Conservation (phyloP, 2,329 filamentous ascomycete species). For the Fusarium proliferatum region DNA sequence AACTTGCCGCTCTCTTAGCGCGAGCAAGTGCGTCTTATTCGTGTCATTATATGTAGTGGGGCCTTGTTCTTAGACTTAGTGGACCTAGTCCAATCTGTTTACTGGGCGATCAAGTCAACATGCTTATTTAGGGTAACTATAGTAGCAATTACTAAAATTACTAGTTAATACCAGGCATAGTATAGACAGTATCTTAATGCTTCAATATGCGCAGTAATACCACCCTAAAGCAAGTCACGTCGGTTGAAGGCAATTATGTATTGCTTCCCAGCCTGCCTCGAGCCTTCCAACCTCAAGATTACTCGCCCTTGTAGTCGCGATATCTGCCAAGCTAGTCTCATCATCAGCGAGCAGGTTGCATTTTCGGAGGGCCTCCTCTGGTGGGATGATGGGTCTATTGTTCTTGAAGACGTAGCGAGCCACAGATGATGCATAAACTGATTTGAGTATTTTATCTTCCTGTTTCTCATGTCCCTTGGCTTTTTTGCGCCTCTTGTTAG, state of each 20-base stretch:
- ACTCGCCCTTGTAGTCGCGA: not conserved
- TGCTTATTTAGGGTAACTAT: too few species aligned
- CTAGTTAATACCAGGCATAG: too few species aligned
- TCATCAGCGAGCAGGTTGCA: not conserved
- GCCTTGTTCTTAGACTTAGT: too few species aligned
- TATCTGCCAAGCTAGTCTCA: not conserved
- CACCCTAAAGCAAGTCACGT: not conserved
- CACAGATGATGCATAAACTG: not conserved
- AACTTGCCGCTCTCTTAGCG: not conserved
- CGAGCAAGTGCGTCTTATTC: too few species aligned
- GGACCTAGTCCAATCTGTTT: too few species aligned
- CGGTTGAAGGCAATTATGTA: not conserved
- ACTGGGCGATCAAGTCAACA: too few species aligned
- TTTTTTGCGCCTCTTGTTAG: not conserved
- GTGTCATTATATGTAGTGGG: too few species aligned
- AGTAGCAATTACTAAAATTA: too few species aligned
- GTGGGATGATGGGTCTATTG: not conserved
- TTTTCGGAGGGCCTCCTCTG: not conserved
- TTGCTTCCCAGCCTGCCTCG: not conserved
- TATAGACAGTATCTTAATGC: rapidly evolving
- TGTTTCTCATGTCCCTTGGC: not conserved
- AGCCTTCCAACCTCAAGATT: not conserved
- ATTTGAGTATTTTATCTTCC: not conserved
- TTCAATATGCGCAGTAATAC: not conserved
- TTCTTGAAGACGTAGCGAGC: not conserved